phyloP scores from a whole-genome alignment of 805 yeast genomes.

The Wickerhamomyces chaumierensis region DNA sequence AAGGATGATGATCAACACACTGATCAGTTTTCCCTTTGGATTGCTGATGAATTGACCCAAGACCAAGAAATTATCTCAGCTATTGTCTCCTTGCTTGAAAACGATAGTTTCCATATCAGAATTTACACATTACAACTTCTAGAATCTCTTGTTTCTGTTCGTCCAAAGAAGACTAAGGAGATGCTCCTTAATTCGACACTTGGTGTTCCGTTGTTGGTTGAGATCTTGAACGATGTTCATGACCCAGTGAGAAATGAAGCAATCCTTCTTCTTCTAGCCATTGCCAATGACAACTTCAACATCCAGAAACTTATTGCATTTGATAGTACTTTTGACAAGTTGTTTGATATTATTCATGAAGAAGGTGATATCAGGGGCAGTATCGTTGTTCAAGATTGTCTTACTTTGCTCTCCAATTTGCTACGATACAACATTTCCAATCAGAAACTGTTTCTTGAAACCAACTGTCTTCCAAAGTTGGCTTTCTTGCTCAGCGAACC shows the following conservation, averaged over 20 bases:
- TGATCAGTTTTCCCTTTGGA: constrained; percentile 89
- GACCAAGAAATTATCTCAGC: constrained; percentile 21
- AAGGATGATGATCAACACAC: constrained; percentile 36
- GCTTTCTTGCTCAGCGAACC: constrained; percentile 57
- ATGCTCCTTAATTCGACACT: constrained; percentile 62
- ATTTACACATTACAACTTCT: constrained; percentile 76
- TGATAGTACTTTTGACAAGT: constrained; percentile 78
- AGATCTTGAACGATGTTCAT: constrained; percentile 46
- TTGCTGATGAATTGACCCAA: constrained; percentile 86
- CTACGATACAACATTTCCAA: constrained; percentile 78
- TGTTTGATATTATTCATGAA: constrained; percentile 68
- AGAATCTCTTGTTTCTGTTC: constrained; percentile 70
- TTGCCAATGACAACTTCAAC: constrained; percentile 72
- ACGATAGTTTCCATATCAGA: constrained; percentile 63
- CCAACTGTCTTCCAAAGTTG: constrained; percentile 62
- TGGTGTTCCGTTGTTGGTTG: constrained; percentile 68
- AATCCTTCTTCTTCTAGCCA: constrained; percentile 68
- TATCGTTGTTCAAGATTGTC: constrained; percentile 81
- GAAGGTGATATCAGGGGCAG: constrained; percentile 90
- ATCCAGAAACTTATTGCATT: constrained; percentile 91
- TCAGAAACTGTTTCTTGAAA: constrained; percentile 79
- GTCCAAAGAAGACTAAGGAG: constrained; percentile 67
- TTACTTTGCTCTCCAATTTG: constrained; percentile 62
- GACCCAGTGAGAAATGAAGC: constrained; percentile 90
- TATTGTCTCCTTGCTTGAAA: constrained; percentile 34